Conservation (phyloP, 768 basidiomycete species). For the Amanita subjunquillea region DNA sequence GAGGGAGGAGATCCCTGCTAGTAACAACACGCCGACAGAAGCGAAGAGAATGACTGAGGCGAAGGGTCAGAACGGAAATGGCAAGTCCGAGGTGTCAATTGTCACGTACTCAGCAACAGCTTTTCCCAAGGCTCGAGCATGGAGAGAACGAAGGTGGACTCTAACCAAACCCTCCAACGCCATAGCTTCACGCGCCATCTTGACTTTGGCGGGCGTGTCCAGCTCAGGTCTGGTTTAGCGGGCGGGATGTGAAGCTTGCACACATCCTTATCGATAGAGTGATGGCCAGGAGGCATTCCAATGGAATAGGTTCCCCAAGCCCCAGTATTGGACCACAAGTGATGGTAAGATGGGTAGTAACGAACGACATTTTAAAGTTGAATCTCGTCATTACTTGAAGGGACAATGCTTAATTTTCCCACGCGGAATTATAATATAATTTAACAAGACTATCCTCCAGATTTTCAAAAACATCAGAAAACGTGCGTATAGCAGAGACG, state of each 20-base stretch:
- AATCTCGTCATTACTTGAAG: too few species aligned
- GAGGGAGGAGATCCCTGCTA: conserved; percentile 34
- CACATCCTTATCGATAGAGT: neutral
- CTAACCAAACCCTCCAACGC: conserved; percentile 45
- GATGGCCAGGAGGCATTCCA: neutral
- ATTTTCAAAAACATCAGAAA: neutral
- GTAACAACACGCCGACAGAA: conserved; percentile 31
- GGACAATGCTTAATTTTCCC: too few species aligned
- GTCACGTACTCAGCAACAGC: conserved; percentile 35
- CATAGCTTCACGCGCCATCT: conserved; percentile 25
- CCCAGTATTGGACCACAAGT: neutral
- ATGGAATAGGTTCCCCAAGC: too few species aligned
- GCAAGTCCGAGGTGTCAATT: neutral
- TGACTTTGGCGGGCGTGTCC: conserved; percentile 12
- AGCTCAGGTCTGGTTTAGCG: conserved; percentile 12
- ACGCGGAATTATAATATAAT: too few species aligned
- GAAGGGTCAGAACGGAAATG: neutral
- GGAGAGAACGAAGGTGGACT: conserved; percentile 47
- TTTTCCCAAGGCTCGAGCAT: conserved; percentile 68
- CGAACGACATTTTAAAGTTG: too few species aligned
- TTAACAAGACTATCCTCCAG: neutral
- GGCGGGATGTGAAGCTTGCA: neutral
- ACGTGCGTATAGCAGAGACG: neutral
- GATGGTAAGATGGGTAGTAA: neutral
- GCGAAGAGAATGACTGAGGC: conserved; percentile 28